These are phyloP conservation scores for Cercospora beticola DNA, from an alignment of 2,329 filamentous ascomycete species.

Conservation along the genomic window DNA sequence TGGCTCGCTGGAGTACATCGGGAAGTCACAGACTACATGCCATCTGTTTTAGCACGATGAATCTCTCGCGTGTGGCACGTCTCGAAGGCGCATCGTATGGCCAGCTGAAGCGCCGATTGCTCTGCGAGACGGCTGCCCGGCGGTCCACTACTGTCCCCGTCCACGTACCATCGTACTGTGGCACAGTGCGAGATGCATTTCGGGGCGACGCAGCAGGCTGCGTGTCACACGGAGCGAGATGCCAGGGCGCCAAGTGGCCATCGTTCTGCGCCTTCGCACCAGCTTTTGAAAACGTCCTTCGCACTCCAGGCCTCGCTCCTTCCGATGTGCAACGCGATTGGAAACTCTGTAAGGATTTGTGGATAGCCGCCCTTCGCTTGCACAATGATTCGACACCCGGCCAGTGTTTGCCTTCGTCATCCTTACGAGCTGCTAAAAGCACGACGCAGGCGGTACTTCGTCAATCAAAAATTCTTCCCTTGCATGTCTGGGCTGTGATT, in stretches of 20 bases:
- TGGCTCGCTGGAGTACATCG: constrained; percentile 1
- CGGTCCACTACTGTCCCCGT: background rate
- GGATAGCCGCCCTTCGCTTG: constrained; percentile 12
- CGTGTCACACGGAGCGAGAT: background rate
- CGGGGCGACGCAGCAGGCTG: constrained; percentile 3
- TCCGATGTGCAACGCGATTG: constrained; percentile 7
- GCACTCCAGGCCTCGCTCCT: background rate
- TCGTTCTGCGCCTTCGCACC: constrained; percentile 6
- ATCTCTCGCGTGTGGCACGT: background rate
- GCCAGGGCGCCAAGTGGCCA: constrained; percentile 5
- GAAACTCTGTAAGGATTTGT: constrained; percentile 1
- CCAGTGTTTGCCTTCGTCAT: constrained; percentile 6
- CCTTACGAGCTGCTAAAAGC: constrained; percentile 7
- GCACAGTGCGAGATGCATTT: constrained; percentile 4
- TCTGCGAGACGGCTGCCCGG: background rate
- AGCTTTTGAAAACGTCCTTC: background rate
- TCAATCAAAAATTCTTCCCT: constrained; percentile 6
- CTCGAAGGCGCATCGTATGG: background rate
- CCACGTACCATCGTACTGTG: background rate
- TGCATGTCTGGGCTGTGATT: constrained; percentile 8
- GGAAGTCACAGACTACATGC: constrained; percentile 10
- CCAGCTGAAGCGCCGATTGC: background rate
- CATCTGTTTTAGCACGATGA: background rate
- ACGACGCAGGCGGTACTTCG: constrained; percentile 2
- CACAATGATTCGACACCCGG: background rate